Evolutionary conservation across 1,139 yeast genomes (phyloP).

Genomic region (Pichia sp.): DNA sequence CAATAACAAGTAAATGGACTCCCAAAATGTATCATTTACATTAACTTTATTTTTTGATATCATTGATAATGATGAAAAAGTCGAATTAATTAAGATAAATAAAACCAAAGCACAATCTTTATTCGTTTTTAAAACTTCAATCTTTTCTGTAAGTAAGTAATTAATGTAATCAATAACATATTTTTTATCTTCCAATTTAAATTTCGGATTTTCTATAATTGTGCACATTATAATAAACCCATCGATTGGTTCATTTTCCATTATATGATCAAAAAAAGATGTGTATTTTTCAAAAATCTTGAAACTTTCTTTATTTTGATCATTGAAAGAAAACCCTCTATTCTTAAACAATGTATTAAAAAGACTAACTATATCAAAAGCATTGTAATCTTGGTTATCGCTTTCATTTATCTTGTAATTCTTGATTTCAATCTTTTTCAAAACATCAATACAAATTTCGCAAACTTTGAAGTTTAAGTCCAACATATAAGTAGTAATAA

Average conservation of each 20-base stretch:
- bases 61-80: not conserved
- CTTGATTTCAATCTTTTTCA: constrained; percentile 4
- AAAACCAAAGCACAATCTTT: constrained; percentile 6
- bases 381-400: not conserved
- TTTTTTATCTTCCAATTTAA: not conserved
- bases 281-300: constrained; percentile 13
- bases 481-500: constrained; percentile 3
- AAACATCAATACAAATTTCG: constrained; percentile 9
- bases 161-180: constrained; percentile 20
- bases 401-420: not conserved
- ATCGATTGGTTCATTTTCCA: constrained; percentile 11
- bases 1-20: constrained; percentile 17
- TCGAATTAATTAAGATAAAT: constrained; percentile 17
- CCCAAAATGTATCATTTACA: constrained; percentile 10
- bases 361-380: constrained; percentile 7
- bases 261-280: constrained; percentile 12
- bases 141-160: constrained; percentile 19
- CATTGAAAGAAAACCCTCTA: constrained; percentile 8
- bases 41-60: not conserved
- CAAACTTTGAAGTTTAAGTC: constrained; percentile 5
- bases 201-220: constrained; percentile 11
- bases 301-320: constrained; percentile 7
- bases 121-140: not conserved
- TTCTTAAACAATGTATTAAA: constrained; percentile 7
- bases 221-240: constrained; percentile 14